A percentile compares a stretch with the other conserved stretches of the same genome.
Evolutionary conservation across 768 basidiomycete genomes (phyloP).

Genomic region (Trametes coccinea): DNA sequence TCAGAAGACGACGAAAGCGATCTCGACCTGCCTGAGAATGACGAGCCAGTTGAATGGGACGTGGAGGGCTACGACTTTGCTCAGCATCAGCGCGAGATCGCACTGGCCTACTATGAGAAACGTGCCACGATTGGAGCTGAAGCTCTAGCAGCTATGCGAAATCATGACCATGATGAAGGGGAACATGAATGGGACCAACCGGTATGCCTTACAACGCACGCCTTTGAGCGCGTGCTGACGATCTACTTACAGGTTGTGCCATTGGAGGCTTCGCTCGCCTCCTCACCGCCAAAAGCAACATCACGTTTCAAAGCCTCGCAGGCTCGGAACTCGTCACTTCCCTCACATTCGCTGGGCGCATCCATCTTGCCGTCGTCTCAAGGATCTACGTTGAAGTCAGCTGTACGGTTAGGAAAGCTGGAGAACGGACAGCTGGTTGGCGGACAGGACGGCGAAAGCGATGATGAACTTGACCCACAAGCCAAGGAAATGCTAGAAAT

Average conservation of each 20-base stretch:
- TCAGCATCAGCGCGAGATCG: slow-evolving; percentile 73
- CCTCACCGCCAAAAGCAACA: slow-evolving; percentile 47
- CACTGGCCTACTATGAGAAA: slow-evolving; percentile 67
- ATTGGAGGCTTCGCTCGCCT: slow-evolving; percentile 43
- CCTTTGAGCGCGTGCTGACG: not conserved
- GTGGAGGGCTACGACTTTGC: slow-evolving; percentile 61
- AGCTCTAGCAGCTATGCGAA: slow-evolving; percentile 51
- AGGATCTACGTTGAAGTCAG: slow-evolving; percentile 27
- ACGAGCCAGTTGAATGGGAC: slow-evolving; percentile 49
- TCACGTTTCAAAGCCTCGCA: slow-evolving; percentile 69
- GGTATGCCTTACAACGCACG: slow-evolving; percentile 30
- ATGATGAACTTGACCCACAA: slow-evolving; percentile 27
- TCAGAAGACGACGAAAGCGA: slow-evolving; percentile 29
- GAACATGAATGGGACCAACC: slow-evolving; percentile 46
- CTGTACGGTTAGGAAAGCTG: slow-evolving; percentile 34
- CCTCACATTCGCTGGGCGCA: slow-evolving; percentile 33
- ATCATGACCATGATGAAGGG: slow-evolving; percentile 41
- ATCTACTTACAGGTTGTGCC: slow-evolving; percentile 39
- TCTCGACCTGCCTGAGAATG: slow-evolving; percentile 28
- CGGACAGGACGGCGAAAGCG: slow-evolving; percentile 34
- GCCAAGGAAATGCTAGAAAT: slow-evolving; percentile 31
- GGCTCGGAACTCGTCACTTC: slow-evolving; percentile 19
- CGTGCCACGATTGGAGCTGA: slow-evolving; percentile 56
- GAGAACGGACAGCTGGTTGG: slow-evolving; percentile 32
- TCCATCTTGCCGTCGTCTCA: slow-evolving; percentile 34